These are phyloP conservation scores for Colletotrichum eremochloae DNA, from an alignment of 2,329 filamentous ascomycete genomes.

Conservation along the genomic window DNA sequence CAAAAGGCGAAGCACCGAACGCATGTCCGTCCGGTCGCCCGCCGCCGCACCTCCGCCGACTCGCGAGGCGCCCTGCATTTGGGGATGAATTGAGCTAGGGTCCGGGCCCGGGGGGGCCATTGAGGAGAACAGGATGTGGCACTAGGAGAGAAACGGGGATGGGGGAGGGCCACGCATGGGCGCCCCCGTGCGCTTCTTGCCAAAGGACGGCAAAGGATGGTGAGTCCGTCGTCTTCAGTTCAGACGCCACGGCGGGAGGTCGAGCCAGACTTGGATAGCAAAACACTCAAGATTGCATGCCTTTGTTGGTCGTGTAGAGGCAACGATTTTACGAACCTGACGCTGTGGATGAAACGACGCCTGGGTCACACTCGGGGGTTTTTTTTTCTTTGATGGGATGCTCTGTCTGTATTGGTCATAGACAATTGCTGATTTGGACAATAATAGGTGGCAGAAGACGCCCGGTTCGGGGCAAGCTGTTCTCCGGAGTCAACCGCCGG, in stretches of 20 bases:
- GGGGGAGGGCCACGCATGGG: slow-evolving; percentile 31
- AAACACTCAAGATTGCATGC: neutral
- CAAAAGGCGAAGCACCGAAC: slow-evolving; percentile 31
- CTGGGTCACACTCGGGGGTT: slow-evolving; percentile 14
- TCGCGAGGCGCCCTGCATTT: slow-evolving; percentile 38
- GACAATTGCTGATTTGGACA: neutral
- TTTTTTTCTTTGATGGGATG: neutral
- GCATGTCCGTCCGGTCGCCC: slow-evolving; percentile 35
- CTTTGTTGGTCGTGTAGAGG: slow-evolving; percentile 1
- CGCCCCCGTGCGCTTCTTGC: slow-evolving; percentile 10
- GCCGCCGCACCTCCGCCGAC: slow-evolving; percentile 39
- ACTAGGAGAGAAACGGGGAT: slow-evolving; percentile 9
- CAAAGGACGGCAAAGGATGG: slow-evolving; percentile 17
- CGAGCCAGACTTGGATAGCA: slow-evolving; percentile 8
- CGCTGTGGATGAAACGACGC: slow-evolving; percentile 11
- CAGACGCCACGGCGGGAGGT: slow-evolving; percentile 23
- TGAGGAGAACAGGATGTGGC: slow-evolving; percentile 9
- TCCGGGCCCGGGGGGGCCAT: slow-evolving; percentile 21
- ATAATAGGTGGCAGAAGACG: neutral
- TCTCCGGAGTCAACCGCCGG: slow-evolving; percentile 27
- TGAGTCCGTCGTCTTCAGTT: slow-evolving; percentile 32
- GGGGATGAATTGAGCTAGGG: slow-evolving; percentile 33
- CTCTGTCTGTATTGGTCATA: neutral
- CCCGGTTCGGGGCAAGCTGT: neutral
- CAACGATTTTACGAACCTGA: neutral